These are phyloP conservation scores for Ophiostoma piceae DNA, from an alignment of 2,329 filamentous ascomycete species.

Conservation along the genomic window DNA sequence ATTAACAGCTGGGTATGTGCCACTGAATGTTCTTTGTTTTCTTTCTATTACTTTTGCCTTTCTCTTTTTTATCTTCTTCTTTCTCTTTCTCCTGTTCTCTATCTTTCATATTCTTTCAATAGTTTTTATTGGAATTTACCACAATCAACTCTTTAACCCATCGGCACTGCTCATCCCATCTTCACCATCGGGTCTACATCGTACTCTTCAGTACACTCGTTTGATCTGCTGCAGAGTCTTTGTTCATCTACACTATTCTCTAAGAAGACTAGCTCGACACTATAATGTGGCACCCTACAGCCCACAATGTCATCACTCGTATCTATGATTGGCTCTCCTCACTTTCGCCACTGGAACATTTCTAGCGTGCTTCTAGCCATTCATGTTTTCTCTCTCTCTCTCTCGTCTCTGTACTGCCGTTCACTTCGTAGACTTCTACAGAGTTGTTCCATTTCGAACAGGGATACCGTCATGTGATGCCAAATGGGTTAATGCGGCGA, in stretches of 20 bases:
- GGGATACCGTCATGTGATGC: constrained; percentile 1
- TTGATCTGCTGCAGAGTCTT: constrained; percentile 1
- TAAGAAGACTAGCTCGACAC: neutral
- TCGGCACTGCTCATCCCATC: neutral
- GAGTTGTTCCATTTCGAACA: neutral
- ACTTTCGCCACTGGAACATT: constrained; percentile 29
- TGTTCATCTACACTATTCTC: neutral
- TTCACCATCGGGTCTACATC: neutral
- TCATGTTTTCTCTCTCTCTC: neutral
- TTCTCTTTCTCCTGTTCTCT: neutral
- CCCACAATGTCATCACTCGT: neutral
- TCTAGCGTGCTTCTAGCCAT: constrained; percentile 39
- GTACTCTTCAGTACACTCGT: neutral
- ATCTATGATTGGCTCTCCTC: neutral
- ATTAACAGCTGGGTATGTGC: too few relatives aligned
- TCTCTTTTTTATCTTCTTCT: neutral
- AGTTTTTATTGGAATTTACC: too few relatives aligned
- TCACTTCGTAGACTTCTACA: too few relatives aligned
- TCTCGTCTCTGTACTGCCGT: neutral
- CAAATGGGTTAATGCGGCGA: neutral
- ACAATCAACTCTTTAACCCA: too few relatives aligned
- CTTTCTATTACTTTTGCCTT: too few relatives aligned
- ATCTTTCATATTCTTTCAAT: neutral
- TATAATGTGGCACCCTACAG: neutral
- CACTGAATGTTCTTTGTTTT: too few relatives aligned